Conservation (phyloP, 257 asterid species). For the Solanum bukasovii region DNA sequence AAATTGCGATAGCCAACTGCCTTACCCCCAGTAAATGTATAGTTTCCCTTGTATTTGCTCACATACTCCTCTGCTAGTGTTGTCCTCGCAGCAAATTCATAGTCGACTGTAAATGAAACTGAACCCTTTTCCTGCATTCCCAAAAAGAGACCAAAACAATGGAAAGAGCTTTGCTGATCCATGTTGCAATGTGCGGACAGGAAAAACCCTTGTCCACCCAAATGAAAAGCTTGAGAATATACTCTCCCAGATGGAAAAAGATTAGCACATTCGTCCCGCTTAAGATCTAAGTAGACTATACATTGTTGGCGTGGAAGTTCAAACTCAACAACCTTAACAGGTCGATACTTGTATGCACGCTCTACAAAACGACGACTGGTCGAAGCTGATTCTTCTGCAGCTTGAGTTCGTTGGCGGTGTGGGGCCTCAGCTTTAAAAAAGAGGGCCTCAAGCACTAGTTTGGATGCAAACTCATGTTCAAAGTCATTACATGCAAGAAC, state of each 20-base stretch:
- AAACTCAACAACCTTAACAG: constrained; percentile 22
- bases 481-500: constrained; percentile 15
- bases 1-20: constrained; percentile 20
- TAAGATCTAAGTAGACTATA: constrained; percentile 17
- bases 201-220: constrained; percentile 25
- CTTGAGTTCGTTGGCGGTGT: constrained; percentile 14
- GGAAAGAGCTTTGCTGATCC: constrained; percentile 18
- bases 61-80: constrained; percentile 15
- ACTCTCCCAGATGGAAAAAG: constrained; percentile 17
- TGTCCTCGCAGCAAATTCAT: constrained; percentile 19
- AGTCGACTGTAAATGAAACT: constrained; percentile 12
- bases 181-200: constrained; percentile 19
- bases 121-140: constrained; percentile 27
- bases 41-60: constrained; percentile 21
- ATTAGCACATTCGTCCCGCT: constrained; percentile 14
- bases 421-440: constrained; percentile 20
- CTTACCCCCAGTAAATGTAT: constrained; percentile 22
- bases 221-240: constrained; percentile 19
- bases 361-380: constrained; percentile 12
- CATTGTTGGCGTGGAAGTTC: constrained; percentile 17
- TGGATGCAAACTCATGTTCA: constrained; percentile 13
- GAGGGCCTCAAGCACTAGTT: constrained; percentile 19
- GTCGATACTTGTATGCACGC: constrained; percentile 20
- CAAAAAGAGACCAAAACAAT: constrained; percentile 16
- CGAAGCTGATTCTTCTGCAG: constrained; percentile 7